Evolutionary conservation across 257 asterid species (phyloP).

Genomic region (Lycium ferocissimum): DNA sequence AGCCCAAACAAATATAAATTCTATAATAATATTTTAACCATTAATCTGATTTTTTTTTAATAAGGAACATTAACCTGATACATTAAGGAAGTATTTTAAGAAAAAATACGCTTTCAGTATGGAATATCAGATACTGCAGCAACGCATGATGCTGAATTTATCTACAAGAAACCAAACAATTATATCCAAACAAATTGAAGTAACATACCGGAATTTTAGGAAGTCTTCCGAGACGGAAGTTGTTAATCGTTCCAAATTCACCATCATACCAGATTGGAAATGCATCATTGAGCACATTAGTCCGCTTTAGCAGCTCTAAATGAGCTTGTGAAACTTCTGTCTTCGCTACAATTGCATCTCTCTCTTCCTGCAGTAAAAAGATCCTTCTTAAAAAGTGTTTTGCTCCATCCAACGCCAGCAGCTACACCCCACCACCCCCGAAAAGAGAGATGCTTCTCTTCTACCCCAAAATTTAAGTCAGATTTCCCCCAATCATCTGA

Average conservation of each 20-base stretch:
- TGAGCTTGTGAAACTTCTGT: constrained; percentile 98
- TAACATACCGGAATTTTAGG: constrained; percentile 79
- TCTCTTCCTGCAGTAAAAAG: constrained; percentile 73
- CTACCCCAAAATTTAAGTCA: not conserved
- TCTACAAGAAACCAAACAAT: not conserved
- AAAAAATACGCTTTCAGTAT: not conserved
- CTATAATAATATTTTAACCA: not conserved
- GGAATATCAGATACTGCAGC: not conserved
- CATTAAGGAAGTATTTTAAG: constrained; percentile 1
- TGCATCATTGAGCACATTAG: constrained; percentile 94
- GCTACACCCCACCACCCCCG: not conserved
- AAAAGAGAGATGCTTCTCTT: constrained; percentile 8
- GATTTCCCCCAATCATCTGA: constrained; percentile 12
- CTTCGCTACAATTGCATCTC: constrained; percentile 91
- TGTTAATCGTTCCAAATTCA: constrained; percentile 96
- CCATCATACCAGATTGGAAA: constrained; percentile 95
- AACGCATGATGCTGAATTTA: not conserved
- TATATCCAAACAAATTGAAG: constrained; percentile 24
- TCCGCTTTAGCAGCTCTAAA: constrained; percentile 78
- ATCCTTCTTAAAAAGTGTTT: constrained; percentile 12
- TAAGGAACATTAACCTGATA: not conserved
- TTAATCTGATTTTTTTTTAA: not conserved
- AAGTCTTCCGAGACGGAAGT: constrained; percentile 98
- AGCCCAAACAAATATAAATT: not conserved
- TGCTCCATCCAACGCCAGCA: not conserved